phyloP scores from a whole-genome alignment of 257 asterid species.

The Nemophila menziesii region DNA sequence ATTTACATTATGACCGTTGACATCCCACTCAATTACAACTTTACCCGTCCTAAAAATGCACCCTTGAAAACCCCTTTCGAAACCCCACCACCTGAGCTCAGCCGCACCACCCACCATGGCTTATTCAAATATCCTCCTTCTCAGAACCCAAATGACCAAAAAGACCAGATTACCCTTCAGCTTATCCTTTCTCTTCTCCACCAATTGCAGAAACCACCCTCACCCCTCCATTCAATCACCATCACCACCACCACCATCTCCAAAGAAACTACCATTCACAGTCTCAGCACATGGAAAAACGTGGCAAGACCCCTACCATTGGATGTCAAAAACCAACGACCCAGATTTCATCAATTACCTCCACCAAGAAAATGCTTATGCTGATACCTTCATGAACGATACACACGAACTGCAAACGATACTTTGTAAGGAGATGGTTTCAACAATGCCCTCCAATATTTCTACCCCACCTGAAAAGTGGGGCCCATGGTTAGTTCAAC shows the following conservation, averaged over 20 bases:
- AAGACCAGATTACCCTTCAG: slow-evolving; percentile 15
- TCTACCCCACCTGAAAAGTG: slow-evolving; percentile 74
- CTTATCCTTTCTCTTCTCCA: slow-evolving; percentile 31
- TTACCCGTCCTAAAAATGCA: background rate
- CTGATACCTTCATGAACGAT: slow-evolving; percentile 64
- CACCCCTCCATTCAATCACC: slow-evolving; percentile 12
- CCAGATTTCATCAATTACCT: slow-evolving; percentile 68
- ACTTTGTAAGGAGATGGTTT: slow-evolving; percentile 64
- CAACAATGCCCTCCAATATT: slow-evolving; percentile 59
- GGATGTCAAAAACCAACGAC: slow-evolving; percentile 71
- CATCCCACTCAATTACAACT: background rate
- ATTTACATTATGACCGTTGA: no score
- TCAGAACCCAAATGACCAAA: slow-evolving; percentile 13
- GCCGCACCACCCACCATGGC: slow-evolving; percentile 12
- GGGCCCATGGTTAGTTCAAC: slow-evolving; percentile 72
- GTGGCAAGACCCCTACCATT: slow-evolving; percentile 68
- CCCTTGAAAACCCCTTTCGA: background rate
- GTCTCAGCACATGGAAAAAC: slow-evolving; percentile 53
- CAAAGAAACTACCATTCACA: slow-evolving; percentile 60
- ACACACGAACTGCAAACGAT: slow-evolving; percentile 38
- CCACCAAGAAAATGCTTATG: slow-evolving; percentile 56
- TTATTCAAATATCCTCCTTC: slow-evolving; percentile 10
- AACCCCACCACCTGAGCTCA: background rate
- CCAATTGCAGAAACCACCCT: slow-evolving; percentile 29
- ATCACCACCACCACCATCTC: slow-evolving; percentile 29